Conservation (phyloP, 2,329 filamentous ascomycete species). For the Fusarium sororula region DNA sequence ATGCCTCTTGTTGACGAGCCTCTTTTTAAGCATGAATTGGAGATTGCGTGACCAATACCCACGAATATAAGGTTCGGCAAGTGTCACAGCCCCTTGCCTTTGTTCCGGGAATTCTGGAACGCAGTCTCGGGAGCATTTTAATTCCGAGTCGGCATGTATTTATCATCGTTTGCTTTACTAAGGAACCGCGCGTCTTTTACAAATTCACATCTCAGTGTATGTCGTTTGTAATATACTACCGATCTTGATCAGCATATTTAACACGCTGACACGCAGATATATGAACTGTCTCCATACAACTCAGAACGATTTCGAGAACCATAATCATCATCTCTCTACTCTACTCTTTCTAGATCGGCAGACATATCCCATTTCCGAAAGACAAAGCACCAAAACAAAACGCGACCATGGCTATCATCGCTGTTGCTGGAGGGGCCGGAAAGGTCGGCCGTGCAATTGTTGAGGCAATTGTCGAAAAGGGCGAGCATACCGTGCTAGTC, state of each 20-base stretch:
- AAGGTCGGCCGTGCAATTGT: neutral
- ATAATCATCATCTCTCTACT: no score
- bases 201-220: neutral
- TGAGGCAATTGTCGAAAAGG: neutral
- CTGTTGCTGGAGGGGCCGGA: neutral
- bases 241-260: no score
- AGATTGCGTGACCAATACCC: no score
- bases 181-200: neutral
- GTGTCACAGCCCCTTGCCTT: no score
- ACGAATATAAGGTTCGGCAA: no score
- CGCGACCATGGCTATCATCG: neutral
- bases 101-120: no score
- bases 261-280: neutral
- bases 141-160: neutral
- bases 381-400: neutral
- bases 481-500: neutral
- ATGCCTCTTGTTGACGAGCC: rapidly evolving
- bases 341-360: rapidly evolving
- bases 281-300: neutral
- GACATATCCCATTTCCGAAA: neutral
- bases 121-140: neutral
- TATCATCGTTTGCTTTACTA: neutral
- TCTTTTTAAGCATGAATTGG: no score
- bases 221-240: neutral
- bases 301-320: no score